Percentiles rank a stretch among this genome's conserved stretches.
Evolutionary conservation across 2,329 filamentous ascomycete genomes (phyloP).

Genomic region (Aspergillus sp.): DNA sequence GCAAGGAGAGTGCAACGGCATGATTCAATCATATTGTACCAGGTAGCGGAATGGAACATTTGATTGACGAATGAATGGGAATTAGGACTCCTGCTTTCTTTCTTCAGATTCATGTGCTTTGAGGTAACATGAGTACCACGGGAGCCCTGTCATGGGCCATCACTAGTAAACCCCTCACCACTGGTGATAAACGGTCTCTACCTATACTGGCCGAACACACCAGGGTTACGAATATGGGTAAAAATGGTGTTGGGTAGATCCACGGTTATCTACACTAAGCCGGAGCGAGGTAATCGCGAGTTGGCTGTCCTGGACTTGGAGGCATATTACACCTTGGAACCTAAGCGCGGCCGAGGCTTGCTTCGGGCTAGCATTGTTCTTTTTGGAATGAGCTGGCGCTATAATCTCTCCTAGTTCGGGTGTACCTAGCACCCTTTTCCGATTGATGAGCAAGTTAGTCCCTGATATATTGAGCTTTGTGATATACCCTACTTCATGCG

Average conservation of each 20-base stretch:
- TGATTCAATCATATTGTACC: background rate
- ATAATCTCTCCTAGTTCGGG: background rate
- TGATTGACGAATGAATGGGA: background rate
- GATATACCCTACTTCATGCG: background rate
- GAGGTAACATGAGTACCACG: background rate
- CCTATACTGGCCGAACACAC: background rate
- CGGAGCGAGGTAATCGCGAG: background rate
- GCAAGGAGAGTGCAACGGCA: background rate
- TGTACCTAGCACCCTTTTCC: background rate
- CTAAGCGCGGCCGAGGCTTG: background rate
- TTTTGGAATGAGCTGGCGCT: background rate
- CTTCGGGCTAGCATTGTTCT: background rate
- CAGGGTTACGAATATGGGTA: too few species aligned
- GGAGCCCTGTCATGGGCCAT: too few species aligned
- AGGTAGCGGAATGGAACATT: background rate
- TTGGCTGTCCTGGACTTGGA: background rate
- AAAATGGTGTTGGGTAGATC: constrained; percentile 6
- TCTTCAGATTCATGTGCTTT: background rate
- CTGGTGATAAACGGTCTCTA: too few species aligned
- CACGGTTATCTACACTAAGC: background rate
- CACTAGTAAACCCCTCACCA: too few species aligned
- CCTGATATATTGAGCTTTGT: background rate
- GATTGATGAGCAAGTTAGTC: background rate
- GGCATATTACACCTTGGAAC: background rate
- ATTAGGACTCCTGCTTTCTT: background rate